Conservation (phyloP, 2,329 filamentous ascomycete species). For the Penicillium sp. region DNA sequence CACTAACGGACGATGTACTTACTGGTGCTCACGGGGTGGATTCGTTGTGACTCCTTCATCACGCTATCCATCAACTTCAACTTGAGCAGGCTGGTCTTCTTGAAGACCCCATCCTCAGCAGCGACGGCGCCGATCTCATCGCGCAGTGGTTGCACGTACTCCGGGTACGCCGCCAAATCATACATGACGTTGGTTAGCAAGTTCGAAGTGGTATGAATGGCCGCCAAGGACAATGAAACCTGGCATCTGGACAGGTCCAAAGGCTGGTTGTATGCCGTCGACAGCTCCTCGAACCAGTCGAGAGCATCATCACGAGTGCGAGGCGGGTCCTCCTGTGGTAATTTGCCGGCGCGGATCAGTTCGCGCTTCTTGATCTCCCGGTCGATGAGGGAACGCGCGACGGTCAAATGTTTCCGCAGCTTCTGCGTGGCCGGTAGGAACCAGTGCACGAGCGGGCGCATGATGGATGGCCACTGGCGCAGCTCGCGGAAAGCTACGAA, state of each 20-base stretch:
- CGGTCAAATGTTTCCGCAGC: slow-evolving; percentile 37
- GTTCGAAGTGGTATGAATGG: slow-evolving; percentile 35
- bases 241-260: slow-evolving; percentile 21
- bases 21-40: slow-evolving; percentile 27
- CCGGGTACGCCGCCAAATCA: slow-evolving; percentile 50
- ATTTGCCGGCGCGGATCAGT: slow-evolving; percentile 20
- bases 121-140: slow-evolving; percentile 49
- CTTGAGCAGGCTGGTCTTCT: slow-evolving; percentile 32
- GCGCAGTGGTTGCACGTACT: slow-evolving; percentile 50
- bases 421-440: slow-evolving; percentile 42
- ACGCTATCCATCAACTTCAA: slow-evolving; percentile 36
- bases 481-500: slow-evolving; percentile 38
- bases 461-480: slow-evolving; percentile 38
- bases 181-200: slow-evolving; percentile 49
- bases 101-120: slow-evolving; percentile 37
- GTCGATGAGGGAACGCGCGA: slow-evolving; percentile 36
- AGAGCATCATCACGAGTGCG: slow-evolving; percentile 23
- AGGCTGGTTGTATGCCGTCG: slow-evolving; percentile 2
- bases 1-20: slow-evolving; percentile 6
- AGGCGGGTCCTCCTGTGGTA: slow-evolving; percentile 13
- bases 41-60: slow-evolving; percentile 33
- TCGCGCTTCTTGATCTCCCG: slow-evolving; percentile 23
- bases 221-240: slow-evolving; percentile 29
- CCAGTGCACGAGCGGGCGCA: slow-evolving; percentile 45
- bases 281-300: slow-evolving; percentile 28